phyloP scores from a whole-genome alignment of 2,329 filamentous ascomycete genomes.

The Pseudogymnoascus sp. region DNA sequence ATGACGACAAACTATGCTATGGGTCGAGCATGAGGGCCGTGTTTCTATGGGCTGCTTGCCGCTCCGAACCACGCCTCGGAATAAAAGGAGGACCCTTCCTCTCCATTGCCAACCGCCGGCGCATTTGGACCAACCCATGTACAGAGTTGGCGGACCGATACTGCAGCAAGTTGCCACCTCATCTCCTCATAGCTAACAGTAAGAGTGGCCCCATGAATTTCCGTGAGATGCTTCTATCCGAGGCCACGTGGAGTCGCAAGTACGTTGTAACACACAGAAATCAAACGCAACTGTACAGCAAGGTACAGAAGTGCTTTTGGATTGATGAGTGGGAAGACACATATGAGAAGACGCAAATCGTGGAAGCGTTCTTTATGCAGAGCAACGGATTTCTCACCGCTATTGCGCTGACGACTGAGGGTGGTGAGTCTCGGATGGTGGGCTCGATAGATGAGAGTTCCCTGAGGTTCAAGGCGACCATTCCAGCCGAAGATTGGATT shows the following conservation, averaged over 20 bases:
- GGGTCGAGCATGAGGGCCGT: not conserved
- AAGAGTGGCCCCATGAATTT: not conserved
- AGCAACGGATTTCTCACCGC: not conserved
- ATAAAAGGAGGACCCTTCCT: slow-evolving; percentile 22
- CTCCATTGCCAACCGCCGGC: slow-evolving; percentile 27
- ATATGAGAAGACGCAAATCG: not conserved
- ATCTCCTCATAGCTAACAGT: too few species aligned
- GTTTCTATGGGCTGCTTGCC: slow-evolving; percentile 20
- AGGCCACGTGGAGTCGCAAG: not conserved
- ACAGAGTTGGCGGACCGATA: not conserved
- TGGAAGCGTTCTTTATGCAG: not conserved
- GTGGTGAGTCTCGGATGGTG: not conserved
- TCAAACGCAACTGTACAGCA: not conserved
- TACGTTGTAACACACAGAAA: not conserved
- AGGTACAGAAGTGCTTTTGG: not conserved
- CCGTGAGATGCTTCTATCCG: not conserved
- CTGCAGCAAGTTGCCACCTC: not conserved
- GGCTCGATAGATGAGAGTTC: not conserved
- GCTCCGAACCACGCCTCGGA: slow-evolving; percentile 17
- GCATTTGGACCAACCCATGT: slow-evolving; percentile 23
- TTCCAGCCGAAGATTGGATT: slow-evolving; percentile 4
- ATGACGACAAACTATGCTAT: not conserved
- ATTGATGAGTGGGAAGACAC: not conserved
- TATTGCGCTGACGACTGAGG: not conserved
- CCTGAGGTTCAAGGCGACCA: not conserved